Base-by-base conservation (phyloP, 768 basidiomycete genomes). In the Panaeolus cyanescens region DNA sequence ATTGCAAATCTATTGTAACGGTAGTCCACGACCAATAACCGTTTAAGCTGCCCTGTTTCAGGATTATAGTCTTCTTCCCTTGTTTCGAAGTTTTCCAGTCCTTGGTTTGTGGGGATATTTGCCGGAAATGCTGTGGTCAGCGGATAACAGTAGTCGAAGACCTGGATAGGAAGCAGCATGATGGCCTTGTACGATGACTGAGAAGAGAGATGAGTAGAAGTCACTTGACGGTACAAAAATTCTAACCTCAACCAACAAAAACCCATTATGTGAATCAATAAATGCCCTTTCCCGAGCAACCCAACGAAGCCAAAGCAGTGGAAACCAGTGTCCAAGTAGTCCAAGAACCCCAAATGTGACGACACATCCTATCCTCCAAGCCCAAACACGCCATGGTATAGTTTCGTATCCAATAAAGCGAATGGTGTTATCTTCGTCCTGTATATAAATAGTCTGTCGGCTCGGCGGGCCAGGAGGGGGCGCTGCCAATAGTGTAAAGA, bases 251-350 rank as follows among this genome's bases (percentile, higher is more conserved):
- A 96, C 88, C 17, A 96, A 91, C 37, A 97, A 82, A 66, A 94
- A 90, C 4, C 92, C 93, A 65, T 85, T 75, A 33, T 75, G 73
- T 8, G 87, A 79, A 59, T 92, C 77, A 54, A 86, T 85, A 68
- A 99, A 99, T 20, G 91, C 90, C 57, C 85, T 92, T 73, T 96
- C 93, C 45, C 77, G 81, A 1, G 93, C 86, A 20, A 92, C 91
- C 85, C 90, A 96, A 30, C 85, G 85, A 55, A 99, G 84, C 97
- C 97, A 98, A 28, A 95, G 65, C 5, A 83, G 85, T 59, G 97
- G 97, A 65, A 97, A 88, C 97, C 97, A 99, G 68, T 95, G 88
- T 3, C 95, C 96, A 8, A 96, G 74, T 17, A 99, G 80, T 10
- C 83, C 89, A 20, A 98, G 77, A 4, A 85, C 72, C 4, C 97